Conservation (phyloP, 495 filamentous ascomycete genomes). For the Articulospora tetracladia region DNA sequence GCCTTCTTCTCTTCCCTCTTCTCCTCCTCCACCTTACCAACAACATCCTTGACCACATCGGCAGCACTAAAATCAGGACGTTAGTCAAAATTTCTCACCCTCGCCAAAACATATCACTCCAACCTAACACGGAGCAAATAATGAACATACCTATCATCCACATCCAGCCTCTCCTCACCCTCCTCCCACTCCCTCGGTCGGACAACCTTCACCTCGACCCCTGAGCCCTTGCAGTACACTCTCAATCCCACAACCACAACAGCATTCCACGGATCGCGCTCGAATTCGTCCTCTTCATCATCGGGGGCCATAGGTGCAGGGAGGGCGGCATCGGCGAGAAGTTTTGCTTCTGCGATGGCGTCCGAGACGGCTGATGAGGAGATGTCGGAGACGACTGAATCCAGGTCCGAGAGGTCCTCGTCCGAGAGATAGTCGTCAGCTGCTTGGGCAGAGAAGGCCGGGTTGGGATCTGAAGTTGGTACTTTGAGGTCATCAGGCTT, state of each 20-base stretch:
- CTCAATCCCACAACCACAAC: slow-evolving; percentile 75
- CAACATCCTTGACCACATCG: too few species aligned
- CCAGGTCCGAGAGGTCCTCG: slow-evolving; percentile 8
- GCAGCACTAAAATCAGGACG: too few species aligned
- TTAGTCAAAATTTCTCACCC: too few species aligned
- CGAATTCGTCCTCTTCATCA: slow-evolving; percentile 36
- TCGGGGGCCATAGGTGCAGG: slow-evolving; percentile 1
- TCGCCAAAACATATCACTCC: too few species aligned
- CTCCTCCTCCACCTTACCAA: too few species aligned
- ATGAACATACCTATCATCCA: not conserved
- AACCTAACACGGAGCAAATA: too few species aligned
- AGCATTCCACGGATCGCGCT: slow-evolving; percentile 88
- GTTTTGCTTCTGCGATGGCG: slow-evolving; percentile 3
- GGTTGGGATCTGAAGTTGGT: not conserved
- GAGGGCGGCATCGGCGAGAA: not conserved
- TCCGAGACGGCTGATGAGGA: slow-evolving; percentile 9
- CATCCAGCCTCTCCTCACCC: not conserved
- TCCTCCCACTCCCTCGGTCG: slow-evolving; percentile 15
- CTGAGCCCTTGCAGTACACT: slow-evolving; percentile 50
- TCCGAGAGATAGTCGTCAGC: slow-evolving; percentile 4
- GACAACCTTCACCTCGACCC: slow-evolving; percentile 15
- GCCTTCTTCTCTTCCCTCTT: too few species aligned
- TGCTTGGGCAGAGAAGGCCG: not conserved
- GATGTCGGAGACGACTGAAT: slow-evolving; percentile 16
- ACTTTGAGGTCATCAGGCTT: not conserved